A percentile compares a stretch with the other conserved stretches of the same genome.
Conservation (phyloP, 495 filamentous ascomycete species). For the Hypoxylon crocopeplum region DNA sequence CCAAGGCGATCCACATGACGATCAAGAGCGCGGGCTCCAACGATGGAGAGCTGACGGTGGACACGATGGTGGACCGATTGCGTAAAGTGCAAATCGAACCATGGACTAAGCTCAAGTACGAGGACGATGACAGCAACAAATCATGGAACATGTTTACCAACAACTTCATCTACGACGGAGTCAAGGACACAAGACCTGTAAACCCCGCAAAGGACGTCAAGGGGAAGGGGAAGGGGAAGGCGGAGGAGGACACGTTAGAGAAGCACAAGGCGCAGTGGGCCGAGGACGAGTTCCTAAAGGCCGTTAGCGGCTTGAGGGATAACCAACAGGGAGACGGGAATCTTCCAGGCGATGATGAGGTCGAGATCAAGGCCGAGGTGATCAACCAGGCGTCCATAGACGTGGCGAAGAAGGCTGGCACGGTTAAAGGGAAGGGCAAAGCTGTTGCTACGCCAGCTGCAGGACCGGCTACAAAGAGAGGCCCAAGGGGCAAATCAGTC, state of each 20-base stretch:
- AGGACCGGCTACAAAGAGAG: constrained; percentile 6
- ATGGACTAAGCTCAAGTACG: constrained; percentile 52
- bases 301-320: constrained; percentile 44
- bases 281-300: constrained; percentile 47
- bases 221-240: constrained; percentile 42
- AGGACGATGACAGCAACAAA: constrained; percentile 50
- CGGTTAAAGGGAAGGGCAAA: constrained; percentile 13
- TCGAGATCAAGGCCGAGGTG: constrained; percentile 40
- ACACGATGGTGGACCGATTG: constrained; percentile 57
- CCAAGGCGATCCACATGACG: constrained; percentile 59
- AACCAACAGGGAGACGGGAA: constrained; percentile 19
- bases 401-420: not conserved
- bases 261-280: constrained; percentile 46
- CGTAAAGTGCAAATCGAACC: constrained; percentile 52
- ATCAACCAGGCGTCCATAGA: not conserved
- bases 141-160: constrained; percentile 54
- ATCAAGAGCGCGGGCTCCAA: constrained; percentile 54
- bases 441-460: constrained; percentile 18
- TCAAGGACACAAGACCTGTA: not conserved
- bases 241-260: constrained; percentile 38
- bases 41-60: constrained; percentile 47
- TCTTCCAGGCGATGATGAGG: constrained; percentile 31
- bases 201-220: constrained; percentile 11
- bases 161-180: constrained; percentile 43
- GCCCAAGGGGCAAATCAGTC: constrained; percentile 35